Evolutionary conservation across 306 rosid genomes (phyloP), one percentile per base, ranked within the genome.

Genomic region (Argentina anserina): DNA sequence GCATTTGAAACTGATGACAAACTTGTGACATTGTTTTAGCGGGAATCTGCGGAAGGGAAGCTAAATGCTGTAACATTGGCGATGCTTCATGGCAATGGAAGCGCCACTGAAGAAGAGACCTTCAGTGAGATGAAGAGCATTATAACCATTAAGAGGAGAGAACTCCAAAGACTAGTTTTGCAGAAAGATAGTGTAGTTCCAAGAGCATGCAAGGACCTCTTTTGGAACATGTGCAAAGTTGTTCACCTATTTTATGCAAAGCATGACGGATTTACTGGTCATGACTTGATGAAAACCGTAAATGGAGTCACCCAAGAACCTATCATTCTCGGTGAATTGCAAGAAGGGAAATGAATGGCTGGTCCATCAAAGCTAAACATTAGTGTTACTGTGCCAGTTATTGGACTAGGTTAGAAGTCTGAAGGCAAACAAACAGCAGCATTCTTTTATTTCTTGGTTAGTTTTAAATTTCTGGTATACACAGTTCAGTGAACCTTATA

Each of bases 1-100:
- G 9, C 1, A 14, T 21, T 2, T 0, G 39, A 26, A 42, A 42
- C 49, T 42, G 17, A 6, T 56, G 20, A 17, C 14, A 33, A 60
- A 58, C 75, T 59, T 11, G 20, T 76, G 53, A 72, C 39, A 70
- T 21, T 68, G 9, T 21, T 76, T 85, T 84, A 93, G 98, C 86
- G 92, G 74, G 98, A 94, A 80, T 87, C 80, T 4, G 86, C 50
- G 7, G 87, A 94, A 77, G 98, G 97, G 72, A 94, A 93, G 80
- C 21, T 94, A 64, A 93, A 89, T 79, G 84, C 84, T 0, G 52
- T 93, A 23, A 37, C 85, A 9, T 71, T 93, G 79, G 75, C 61
- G 29, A 40, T 83, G 66, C 60, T 76, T 76, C 84, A 79, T 12
- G 81, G 81, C 2, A 72, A 69, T 67, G 87, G 86, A 10, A 69